Evolutionary conservation across 1,284 basidiomycete species (phyloP), one percentile per base, ranked within the genome.

Genomic region (Austroboletus niveus): DNA sequence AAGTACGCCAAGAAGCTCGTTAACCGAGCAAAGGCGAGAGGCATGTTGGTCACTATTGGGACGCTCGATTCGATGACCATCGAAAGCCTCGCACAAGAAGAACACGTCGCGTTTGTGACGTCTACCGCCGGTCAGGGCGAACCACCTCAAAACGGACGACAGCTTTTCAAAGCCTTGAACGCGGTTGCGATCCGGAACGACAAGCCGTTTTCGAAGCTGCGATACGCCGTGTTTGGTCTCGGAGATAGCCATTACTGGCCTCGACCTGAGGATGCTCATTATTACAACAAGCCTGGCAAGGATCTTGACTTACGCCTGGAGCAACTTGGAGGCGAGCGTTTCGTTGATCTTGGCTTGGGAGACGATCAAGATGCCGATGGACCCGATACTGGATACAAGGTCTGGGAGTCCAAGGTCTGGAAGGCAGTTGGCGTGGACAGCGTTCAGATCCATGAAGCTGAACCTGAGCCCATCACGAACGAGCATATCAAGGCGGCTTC

Each of bases 191-290:
- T 79, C 17, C 75, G 78, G 35, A 78, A 79, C 17, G 82, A 87
- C 50, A 73, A 70, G 48, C 74, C 76, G 8, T 75, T 92, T 48
- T 58, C 72, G 39, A 84, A 84, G 54, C 73, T 94, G 57, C 85
- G 83, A 62, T 91, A 84, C 68, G 74, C 87, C 52, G 94, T 99
- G 51, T 98, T 99, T 62, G 95, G 79, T 48, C 90, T 99, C 86
- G 96, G 96, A 59, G 96, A 99, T 73, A 95, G 90, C 68, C 95
- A 98, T 74, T 99, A 99, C 76, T 99, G 96, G 96, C 97, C 97
- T 17, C 84, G 97, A 45, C 81, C 92, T 24, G 95, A 98, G 72
- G 96, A 99, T 67, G 89, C 89, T 30, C 89, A 94, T 64, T 99
- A 94, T 72, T 99, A 98, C 79, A 99, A 99, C 81, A 97, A 95